Evolutionary conservation across 2,329 filamentous ascomycete genomes (phyloP), one percentile per base, ranked within the genome.

Genomic region (Tolypocladium capitatum): DNA sequence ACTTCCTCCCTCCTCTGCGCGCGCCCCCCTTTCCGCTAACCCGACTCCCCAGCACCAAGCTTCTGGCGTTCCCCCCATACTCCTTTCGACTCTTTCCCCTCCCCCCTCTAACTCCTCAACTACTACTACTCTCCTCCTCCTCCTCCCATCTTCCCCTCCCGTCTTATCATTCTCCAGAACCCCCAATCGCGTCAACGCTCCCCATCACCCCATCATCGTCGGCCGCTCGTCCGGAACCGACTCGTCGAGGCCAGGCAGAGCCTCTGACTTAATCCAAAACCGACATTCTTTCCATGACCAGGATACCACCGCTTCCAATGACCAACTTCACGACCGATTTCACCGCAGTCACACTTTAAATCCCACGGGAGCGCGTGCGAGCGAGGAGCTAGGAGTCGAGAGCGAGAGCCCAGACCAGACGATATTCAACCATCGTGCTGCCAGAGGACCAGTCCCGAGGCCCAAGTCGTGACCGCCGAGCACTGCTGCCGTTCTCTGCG

Each of bases 281-380:
- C 56, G 60, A 59, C 57, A 66, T 58, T 61, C 61, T 58, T 65
- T 67, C 64, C 61, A 68, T 67, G 65, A 67, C 60, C 60, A 66
- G 60, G 56, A 63, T 66, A 65, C 63, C 60, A 55, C 53, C 60
- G 56, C 60, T 56, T 61, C 66, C 64, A 68, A 81, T 81, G 78
- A 80, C 68, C 67, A 74, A 59, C 57, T 63, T 57, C 55, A 67
- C 63, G 58, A 61, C 56, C 68, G 54, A 72, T 71, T 73, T 72
- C 71, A 68, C 63, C 63, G 69, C 69, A 72, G 75, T 74, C 77
- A 81, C 78, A 74, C 80, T 83, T 82, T 83, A 78, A 83, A 78
- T 68, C 74, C 72, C 72, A 81, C 78, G 79, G 76, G 76, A 79
- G 72, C 70, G 74, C 73, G 74, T 70, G 74, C 72, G 74, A 77